Base-by-base conservation (phyloP, 257 asterid species). In the Asclepias syriaca region DNA sequence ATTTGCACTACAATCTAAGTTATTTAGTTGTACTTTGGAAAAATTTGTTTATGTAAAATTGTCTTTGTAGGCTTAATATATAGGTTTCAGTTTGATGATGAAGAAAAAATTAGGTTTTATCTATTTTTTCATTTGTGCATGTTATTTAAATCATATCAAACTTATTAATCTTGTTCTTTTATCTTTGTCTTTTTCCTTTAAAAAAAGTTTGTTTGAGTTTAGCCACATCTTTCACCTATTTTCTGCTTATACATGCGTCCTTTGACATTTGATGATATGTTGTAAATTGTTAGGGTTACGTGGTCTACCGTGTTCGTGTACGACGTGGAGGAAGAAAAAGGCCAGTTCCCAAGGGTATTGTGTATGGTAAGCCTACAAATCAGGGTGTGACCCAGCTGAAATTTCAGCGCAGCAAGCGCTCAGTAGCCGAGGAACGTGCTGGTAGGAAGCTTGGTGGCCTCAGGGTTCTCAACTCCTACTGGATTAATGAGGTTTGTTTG, bases 331-430 rank as follows among this genome's bases (percentile, higher is more conserved):
- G 80, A 18, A 76, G 80, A 57, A 76, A 76, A 54, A 70, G 76
- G 72, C 76, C 80, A 24, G 76, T 76, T 43, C 66, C 75, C 22
- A 75, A 75, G 70, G 75, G 79, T 46, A 75, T 75, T 21, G 79
- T 75, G 18, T 75, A 75, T 34, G 75, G 72, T 24, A 76, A 76
- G 50, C 80, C 80, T 14, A 76, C 80, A 45, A 76, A 76, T 54
- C 80, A 76, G 76, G 80, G 80, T 53, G 76, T 76, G 32, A 76
- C 80, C 43, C 80, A 76, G 70, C 75, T 76, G 61, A 76, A 70
- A 43, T 70, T 76, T 53, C 80, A 76, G 80, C 68, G 75, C 8
- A 70, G 75, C 72, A 76, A 70, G 72, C 65, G 75, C 19, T 69
- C 74, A 14, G 79, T 75, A 12, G 79, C 79, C 2, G 79, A 75